Conservation (phyloP, 2,329 filamentous ascomycete species). For the Claviceps sp. region DNA sequence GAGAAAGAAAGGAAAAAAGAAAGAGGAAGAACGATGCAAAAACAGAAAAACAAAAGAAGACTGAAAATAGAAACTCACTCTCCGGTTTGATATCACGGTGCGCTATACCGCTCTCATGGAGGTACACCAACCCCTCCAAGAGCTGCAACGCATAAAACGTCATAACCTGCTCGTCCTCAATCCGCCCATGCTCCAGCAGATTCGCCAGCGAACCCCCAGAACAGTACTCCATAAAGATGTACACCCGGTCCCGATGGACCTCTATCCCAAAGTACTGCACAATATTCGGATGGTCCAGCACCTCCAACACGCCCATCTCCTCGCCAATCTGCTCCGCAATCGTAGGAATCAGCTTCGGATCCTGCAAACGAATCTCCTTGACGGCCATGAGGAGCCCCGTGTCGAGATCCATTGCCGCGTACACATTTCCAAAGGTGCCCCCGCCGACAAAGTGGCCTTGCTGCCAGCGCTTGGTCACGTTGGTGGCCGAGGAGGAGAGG, state of each 20-base stretch:
- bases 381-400: conserved; percentile 95
- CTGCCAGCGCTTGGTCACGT: conserved; percentile 93
- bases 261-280: conserved; percentile 98
- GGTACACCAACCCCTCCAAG: conserved; percentile 82
- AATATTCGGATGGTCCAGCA: conserved; percentile 93
- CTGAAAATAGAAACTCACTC: conserved; percentile 47
- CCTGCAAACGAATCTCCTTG: conserved; percentile 94
- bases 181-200: conserved; percentile 85
- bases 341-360: conserved; percentile 88
- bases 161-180: conserved; percentile 94
- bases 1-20: not conserved
- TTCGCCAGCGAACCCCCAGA: conserved; percentile 85
- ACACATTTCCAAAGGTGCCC: conserved; percentile 94
- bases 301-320: conserved; percentile 92
- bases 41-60: not conserved
- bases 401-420: conserved; percentile 93
- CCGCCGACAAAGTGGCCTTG: conserved; percentile 97
- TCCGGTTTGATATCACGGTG: conserved; percentile 98
- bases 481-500: conserved; percentile 85
- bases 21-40: not conserved
- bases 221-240: conserved; percentile 99
- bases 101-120: conserved; percentile 83
- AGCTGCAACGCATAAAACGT: conserved; percentile 94
- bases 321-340: conserved; percentile 90
- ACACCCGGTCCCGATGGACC: conserved; percentile 96